A percentile compares a stretch with the other conserved stretches of the same genome.
Conservation (phyloP, 345 rosid genomes). For the Murraya koenigii region DNA sequence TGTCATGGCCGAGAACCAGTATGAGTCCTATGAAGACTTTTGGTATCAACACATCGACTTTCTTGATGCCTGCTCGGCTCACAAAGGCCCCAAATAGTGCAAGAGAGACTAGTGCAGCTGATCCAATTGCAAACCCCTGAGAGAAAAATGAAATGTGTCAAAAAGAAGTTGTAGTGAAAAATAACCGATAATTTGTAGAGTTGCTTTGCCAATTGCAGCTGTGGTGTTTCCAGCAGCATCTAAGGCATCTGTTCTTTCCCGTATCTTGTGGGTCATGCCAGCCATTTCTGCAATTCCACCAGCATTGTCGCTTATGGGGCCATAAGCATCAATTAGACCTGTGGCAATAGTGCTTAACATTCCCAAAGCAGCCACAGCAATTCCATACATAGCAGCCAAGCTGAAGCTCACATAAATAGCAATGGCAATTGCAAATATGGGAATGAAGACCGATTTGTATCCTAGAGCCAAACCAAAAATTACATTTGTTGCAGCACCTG, state of each 20-base stretch:
- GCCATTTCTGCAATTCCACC: constrained; percentile 75
- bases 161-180: not conserved
- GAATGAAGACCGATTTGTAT: constrained; percentile 67
- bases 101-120: constrained; percentile 70
- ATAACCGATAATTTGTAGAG: not conserved
- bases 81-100: constrained; percentile 72
- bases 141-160: not conserved
- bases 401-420: constrained; percentile 64
- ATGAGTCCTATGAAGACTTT: constrained; percentile 65
- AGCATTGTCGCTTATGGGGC: constrained; percentile 71
- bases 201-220: constrained; percentile 78
- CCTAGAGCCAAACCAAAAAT: constrained; percentile 70
- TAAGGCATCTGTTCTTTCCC: constrained; percentile 60
- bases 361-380: constrained; percentile 64
- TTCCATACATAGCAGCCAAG: constrained; percentile 75
- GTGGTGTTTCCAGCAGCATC: constrained; percentile 77
- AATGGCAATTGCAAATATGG: constrained; percentile 58
- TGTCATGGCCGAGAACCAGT: constrained; percentile 75
- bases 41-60: constrained; percentile 63
- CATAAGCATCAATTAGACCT: constrained; percentile 66
- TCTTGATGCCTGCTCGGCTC: constrained; percentile 55
- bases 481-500: constrained; percentile 70
- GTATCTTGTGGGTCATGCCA: constrained; percentile 62
- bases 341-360: constrained; percentile 75
- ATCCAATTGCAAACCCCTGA: constrained; percentile 76